Evolutionary conservation across 768 basidiomycete species (phyloP).

Genomic region (Tricholoma matsutake): DNA sequence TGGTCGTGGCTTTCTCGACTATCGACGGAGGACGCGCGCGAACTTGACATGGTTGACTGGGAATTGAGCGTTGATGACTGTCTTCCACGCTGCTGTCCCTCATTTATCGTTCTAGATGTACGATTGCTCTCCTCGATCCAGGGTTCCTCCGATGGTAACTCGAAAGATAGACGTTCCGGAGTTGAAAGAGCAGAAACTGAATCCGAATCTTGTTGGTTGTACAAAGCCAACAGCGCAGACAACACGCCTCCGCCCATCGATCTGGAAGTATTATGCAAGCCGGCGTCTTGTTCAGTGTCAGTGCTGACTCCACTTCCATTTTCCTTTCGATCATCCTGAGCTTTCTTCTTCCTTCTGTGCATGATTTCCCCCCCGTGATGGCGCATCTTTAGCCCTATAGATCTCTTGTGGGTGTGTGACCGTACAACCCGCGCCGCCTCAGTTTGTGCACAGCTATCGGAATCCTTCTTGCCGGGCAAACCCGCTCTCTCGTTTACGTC

Average conservation of each 20-base stretch:
- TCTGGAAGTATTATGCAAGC: slow-evolving; percentile 12
- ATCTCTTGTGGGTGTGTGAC: slow-evolving; percentile 9
- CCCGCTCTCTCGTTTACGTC: slow-evolving; percentile 64
- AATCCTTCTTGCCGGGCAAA: slow-evolving; percentile 38
- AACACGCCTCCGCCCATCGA: slow-evolving; percentile 52
- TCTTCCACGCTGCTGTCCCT: background rate
- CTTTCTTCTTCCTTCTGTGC: slow-evolving; percentile 15
- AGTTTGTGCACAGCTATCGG: background rate
- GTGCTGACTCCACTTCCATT: slow-evolving; percentile 9
- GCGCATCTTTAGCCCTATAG: background rate
- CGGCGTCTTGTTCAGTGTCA: slow-evolving; percentile 23
- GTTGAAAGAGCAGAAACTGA: slow-evolving; percentile 18
- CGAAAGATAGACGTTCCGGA: slow-evolving; percentile 4
- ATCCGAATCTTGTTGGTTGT: slow-evolving; percentile 37
- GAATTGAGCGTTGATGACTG: background rate
- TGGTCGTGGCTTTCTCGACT: slow-evolving; percentile 1
- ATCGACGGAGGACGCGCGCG: background rate
- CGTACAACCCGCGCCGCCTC: slow-evolving; percentile 12
- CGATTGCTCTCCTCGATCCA: background rate
- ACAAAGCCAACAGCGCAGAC: slow-evolving; percentile 62
- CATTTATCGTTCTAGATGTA: background rate
- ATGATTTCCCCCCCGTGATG: background rate
- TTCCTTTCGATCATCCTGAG: slow-evolving; percentile 10
- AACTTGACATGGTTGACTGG: background rate
- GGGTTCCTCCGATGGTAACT: background rate